Evolutionary conservation across 129 eudicot species (phyloP).

Genomic region (Erigeron canadensis): DNA sequence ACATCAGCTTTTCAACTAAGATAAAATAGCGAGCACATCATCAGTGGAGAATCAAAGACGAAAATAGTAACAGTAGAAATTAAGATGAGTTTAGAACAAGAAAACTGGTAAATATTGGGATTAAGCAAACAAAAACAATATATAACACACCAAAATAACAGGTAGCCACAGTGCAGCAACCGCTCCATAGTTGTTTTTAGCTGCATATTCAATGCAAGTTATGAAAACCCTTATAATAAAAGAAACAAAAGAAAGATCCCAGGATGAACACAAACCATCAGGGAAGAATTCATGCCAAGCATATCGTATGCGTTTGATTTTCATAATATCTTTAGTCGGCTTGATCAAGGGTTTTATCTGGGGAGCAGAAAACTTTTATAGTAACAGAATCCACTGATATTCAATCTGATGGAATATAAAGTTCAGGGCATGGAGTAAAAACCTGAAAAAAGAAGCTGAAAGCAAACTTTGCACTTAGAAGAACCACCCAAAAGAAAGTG

Average conservation of each 20-base stretch:
- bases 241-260: conserved; percentile 25
- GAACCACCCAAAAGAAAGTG: conserved; percentile 83
- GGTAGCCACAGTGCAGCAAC: conserved; percentile 88
- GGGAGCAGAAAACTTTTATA: conserved; percentile 22
- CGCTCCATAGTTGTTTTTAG: conserved; percentile 64
- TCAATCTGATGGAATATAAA: conserved; percentile 19
- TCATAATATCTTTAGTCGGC: conserved; percentile 86
- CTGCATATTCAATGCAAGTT: conserved; percentile 47
- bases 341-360: conserved; percentile 84
- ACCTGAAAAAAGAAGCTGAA: conserved; percentile 83
- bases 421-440: conserved; percentile 12
- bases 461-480: conserved; percentile 63
- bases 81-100: neutral
- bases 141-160: conserved; percentile 65
- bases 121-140: conserved; percentile 6
- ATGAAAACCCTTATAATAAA: conserved; percentile 8
- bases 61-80: conserved; percentile 18
- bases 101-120: neutral
- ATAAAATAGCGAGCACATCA: conserved; percentile 16
- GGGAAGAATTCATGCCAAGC: conserved; percentile 99
- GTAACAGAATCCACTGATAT: conserved; percentile 23
- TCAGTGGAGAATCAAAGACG: conserved; percentile 17
- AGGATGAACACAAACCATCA: conserved; percentile 44
- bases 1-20: conserved; percentile 5
- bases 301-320: conserved; percentile 61